phyloP scores from a whole-genome alignment of 768 basidiomycete species.

The Lactarius quietus region DNA sequence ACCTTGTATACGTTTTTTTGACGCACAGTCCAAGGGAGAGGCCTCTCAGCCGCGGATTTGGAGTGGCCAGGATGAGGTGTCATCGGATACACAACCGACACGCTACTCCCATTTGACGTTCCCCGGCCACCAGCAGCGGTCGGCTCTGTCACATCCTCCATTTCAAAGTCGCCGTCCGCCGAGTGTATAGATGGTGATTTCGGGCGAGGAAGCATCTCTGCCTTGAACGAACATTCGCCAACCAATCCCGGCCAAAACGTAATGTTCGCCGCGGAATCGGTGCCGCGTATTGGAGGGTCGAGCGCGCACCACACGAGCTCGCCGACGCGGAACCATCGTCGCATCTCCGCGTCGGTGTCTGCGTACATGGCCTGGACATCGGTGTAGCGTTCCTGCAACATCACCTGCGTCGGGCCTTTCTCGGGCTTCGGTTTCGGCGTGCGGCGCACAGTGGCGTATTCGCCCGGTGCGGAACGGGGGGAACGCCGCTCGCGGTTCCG shows the following conservation, averaged over 20 bases:
- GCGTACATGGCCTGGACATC: slow-evolving; percentile 60
- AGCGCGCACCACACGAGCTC: slow-evolving; percentile 73
- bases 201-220: slow-evolving; percentile 37
- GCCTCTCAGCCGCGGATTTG: slow-evolving; percentile 4
- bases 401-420: slow-evolving; percentile 41
- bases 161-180: slow-evolving; percentile 27
- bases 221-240: slow-evolving; percentile 51
- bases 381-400: slow-evolving; percentile 58
- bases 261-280: slow-evolving; percentile 45
- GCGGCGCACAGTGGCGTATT: slow-evolving; percentile 43
- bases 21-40: slow-evolving; percentile 52
- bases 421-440: slow-evolving; percentile 35
- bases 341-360: slow-evolving; percentile 42
- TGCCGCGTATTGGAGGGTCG: slow-evolving; percentile 44
- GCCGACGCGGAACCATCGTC: slow-evolving; percentile 61
- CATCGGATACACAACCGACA: slow-evolving; percentile 12
- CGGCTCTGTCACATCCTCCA: slow-evolving; percentile 22
- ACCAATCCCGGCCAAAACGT: slow-evolving; percentile 73
- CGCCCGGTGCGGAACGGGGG: slow-evolving; percentile 27
- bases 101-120: background rate
- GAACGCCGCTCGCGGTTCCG: slow-evolving; percentile 18
- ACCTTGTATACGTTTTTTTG: slow-evolving; percentile 67
- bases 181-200: slow-evolving; percentile 20
- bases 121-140: background rate
- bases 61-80: slow-evolving; percentile 18